phyloP scores from a whole-genome alignment of 2,329 filamentous ascomycete genomes.

The Phaeosphaeriaceae sp. region DNA sequence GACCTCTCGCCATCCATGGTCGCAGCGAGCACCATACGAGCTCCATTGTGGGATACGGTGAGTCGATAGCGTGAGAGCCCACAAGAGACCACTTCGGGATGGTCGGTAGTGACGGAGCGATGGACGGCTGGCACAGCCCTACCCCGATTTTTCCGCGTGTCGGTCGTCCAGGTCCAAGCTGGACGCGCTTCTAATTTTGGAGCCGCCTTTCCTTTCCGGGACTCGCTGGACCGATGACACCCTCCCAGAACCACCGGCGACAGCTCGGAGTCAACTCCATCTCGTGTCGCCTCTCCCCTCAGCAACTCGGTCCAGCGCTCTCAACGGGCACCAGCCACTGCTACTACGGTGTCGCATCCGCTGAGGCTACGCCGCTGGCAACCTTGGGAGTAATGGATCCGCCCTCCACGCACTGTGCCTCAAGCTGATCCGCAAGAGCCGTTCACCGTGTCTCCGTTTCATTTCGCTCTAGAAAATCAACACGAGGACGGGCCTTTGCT shows the following conservation, averaged over 20 bases:
- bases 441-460: conserved; percentile 9
- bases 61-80: conserved; percentile 36
- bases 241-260: conserved; percentile 4
- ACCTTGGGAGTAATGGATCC: neutral
- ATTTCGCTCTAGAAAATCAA: neutral
- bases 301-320: conserved; percentile 15
- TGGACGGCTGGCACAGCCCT: conserved; percentile 31
- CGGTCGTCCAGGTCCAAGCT: conserved; percentile 5
- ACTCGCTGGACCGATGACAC: conserved; percentile 4
- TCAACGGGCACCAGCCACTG: neutral
- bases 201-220: conserved; percentile 8
- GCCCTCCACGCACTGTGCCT: neutral
- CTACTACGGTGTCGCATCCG: conserved; percentile 18
- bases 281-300: conserved; percentile 17
- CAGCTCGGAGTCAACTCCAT: conserved; percentile 13
- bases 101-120: conserved; percentile 20
- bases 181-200: conserved; percentile 19
- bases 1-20: conserved; percentile 32
- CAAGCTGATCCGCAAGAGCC: conserved; percentile 12
- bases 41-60: conserved; percentile 40
- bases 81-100: conserved; percentile 21
- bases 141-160: conserved; percentile 9
- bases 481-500: neutral
- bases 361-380: conserved; percentile 5
- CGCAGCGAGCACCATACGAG: conserved; percentile 25